Base-by-base conservation (phyloP, 2,329 filamentous ascomycete species). In the Colletotrichum ledebouriae region DNA sequence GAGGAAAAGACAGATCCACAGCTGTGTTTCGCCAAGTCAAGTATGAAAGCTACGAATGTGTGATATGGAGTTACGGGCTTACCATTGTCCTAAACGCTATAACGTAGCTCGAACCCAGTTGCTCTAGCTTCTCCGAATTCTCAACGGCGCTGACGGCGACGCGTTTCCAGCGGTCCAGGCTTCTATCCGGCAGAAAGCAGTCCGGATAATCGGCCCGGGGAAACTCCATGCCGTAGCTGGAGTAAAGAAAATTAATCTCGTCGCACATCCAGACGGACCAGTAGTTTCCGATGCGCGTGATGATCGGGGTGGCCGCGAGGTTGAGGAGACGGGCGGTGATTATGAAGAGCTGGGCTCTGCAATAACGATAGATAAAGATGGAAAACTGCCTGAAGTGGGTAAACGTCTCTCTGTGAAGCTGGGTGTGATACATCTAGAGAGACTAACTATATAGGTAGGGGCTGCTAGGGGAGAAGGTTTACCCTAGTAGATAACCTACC, bases 21-120 rank as follows among this genome's bases (percentile, higher is more conserved):
- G 83, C 81, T 72, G 83, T 10, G 41, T 5, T 84, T 85, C 66
- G 88, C n/a, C 9, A 20, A 88, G 1, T 72, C 75, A 1, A 83
- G 41, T n/a, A 81, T 77, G 12, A 87, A 73, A 0, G 78, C 78
- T 1, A 82, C 81, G 0, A 78, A 82, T n/a, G n/a, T n/a, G n/a
- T n/a, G n/a, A n/a, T n/a, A n/a, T n/a, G n/a, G n/a, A n/a, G n/a
- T n/a, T n/a, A n/a, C n/a, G n/a, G 53, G 20, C 53, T 56, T 22
- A 56, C 53, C 34, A 42, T 41, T 13, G 20, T n/a, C 5, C 11
- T 13, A 13, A 42, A 42, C 11, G 6, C 11, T 4, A 42, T 42
- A 12, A 13, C 5, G 15, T 10, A 10, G 41, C 41, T 42, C 10
- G 15, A 12, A 42, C 11, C 41, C 11, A n/a, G 10, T 13, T 41